Evolutionary conservation across 768 basidiomycete species (phyloP), one percentile per base, ranked within the genome.

Genomic region (Amanita muscaria): DNA sequence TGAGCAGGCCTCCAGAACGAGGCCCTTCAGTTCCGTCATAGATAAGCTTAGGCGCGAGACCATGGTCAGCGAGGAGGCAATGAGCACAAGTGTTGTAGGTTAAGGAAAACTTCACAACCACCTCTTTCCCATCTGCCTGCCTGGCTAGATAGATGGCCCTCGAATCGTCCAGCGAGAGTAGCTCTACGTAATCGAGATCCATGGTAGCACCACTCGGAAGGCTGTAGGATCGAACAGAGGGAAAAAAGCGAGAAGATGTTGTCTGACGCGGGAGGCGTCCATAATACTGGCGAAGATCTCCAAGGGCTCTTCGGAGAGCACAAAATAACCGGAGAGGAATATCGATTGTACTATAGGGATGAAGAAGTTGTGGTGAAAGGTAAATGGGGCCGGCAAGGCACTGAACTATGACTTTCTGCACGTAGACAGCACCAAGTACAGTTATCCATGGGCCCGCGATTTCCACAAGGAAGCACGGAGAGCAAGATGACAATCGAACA

Each of bases 401-500:
- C 33, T 52, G 48, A 35, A 47, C 46, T 33, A 52, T 42, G 18
- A 37, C 49, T 42, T 50, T 49, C 31, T 54, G 39, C 8, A 44
- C 9, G 37, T 43, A 54, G n/a, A 54, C 43, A 15, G 25, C 53
- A 25, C 53, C 53, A 21, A 50, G 34, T 19, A 53, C 47, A 37
- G 29, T 42, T 29, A 51, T 23, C 48, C 53, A 54, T 7, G 48
- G 49, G 25, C 53, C 53, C n/a, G 41, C 51, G 21, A 44, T 48
- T 31, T 46, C 48, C 18, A 54, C n/a, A 32, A 49, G 23, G 37
- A 68, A 64, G 22, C 53, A 11, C 1, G 68, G 65, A 40, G 59
- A 65, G 44, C 51, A 58, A 22, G 42, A 59, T 25, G 3, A 45
- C 12, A 39, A n/a, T 39, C 37, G 37, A 24, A 39, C 22, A 39